phyloP scores from a whole-genome alignment of 345 rosid species.

The Psidium friedrichsthalianum region DNA sequence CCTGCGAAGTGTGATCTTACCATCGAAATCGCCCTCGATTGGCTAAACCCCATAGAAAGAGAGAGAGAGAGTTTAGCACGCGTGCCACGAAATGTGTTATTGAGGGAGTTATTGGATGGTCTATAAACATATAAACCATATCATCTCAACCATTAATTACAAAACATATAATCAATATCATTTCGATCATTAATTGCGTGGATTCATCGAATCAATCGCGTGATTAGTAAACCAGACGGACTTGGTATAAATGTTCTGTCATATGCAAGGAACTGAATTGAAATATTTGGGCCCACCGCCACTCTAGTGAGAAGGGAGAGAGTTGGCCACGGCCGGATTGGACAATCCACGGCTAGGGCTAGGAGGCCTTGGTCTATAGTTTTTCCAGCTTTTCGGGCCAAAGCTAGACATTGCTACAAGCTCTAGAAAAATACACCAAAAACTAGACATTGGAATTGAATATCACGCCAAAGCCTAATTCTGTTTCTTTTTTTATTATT shows the following conservation, averaged over 20 bases:
- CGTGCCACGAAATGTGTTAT: neutral
- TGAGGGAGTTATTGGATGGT: neutral
- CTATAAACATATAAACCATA: neutral
- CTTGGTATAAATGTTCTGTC: neutral
- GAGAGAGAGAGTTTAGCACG: rapidly evolving
- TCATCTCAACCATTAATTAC: neutral
- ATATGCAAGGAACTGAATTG: no score
- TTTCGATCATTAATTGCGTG: neutral
- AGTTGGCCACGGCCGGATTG: neutral
- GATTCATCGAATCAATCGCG: neutral
- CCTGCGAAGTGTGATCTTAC: neutral
- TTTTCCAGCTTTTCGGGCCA: neutral
- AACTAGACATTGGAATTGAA: no score
- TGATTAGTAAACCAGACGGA: neutral
- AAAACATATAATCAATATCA: neutral
- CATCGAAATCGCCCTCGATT: neutral
- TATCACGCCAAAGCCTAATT: no score
- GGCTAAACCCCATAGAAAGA: neutral
- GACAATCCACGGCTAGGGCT: neutral
- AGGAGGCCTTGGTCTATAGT: neutral
- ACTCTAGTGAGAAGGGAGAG: neutral
- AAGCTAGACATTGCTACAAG: no score
- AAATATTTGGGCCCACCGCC: neutral
- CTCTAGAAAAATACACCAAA: no score
- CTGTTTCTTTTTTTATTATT: no score